These are phyloP conservation scores for Dovyalis caffra DNA, from an alignment of 345 rosid genomes.

Conservation along the genomic window DNA sequence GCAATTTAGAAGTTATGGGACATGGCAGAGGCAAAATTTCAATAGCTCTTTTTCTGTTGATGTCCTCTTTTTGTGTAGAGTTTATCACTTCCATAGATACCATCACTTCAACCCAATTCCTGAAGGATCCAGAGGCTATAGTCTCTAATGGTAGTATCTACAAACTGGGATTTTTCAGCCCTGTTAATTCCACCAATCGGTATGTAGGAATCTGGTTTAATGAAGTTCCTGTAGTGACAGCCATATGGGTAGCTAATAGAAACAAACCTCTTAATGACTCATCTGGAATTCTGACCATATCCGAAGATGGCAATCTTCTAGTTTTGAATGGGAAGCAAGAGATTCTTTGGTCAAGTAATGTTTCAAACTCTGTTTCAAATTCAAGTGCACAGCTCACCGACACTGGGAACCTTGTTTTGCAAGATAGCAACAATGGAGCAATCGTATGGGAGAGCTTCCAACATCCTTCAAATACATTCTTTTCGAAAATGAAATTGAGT, in stretches of 20 bases:
- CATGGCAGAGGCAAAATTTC: background rate
- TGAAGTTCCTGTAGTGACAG: background rate
- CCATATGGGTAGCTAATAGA: constrained; percentile 21
- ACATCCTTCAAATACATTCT: constrained; percentile 32
- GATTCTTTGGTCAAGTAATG: constrained; percentile 49
- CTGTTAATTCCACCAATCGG: background rate
- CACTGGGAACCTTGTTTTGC: constrained; percentile 48
- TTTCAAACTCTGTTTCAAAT: constrained; percentile 6
- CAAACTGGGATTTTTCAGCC: constrained; percentile 17
- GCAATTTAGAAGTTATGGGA: background rate
- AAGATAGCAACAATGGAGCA: constrained; percentile 16
- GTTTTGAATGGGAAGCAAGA: constrained; percentile 31
- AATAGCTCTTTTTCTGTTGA: background rate
- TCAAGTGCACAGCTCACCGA: constrained; percentile 41
- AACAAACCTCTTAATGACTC: constrained; percentile 3
- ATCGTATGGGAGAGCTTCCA: constrained; percentile 57
- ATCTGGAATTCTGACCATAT: constrained; percentile 38
- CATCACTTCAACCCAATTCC: background rate
- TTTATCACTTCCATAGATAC: background rate
- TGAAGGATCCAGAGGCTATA: background rate
- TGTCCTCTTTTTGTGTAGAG: background rate
- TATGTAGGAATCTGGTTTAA: constrained; percentile 13
- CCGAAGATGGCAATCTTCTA: constrained; percentile 40
- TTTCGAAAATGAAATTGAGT: constrained; percentile 38
- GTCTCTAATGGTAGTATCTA: background rate